Percentiles rank a stretch among this genome's conserved stretches.
These are phyloP conservation scores for Lepidium didymum DNA, from an alignment of 345 rosid genomes.

Conservation along the genomic window DNA sequence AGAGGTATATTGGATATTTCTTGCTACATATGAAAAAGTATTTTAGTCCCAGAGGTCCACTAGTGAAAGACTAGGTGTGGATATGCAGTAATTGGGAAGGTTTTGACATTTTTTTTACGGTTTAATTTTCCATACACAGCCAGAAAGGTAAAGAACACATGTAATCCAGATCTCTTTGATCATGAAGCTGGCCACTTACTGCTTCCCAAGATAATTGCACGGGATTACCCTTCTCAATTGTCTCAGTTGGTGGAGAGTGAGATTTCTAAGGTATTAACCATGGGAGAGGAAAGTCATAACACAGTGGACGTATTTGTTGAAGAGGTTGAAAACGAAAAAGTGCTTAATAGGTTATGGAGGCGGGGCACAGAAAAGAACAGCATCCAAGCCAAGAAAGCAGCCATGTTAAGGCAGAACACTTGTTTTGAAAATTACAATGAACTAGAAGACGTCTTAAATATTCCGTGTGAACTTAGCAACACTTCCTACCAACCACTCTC, in stretches of 20 bases:
- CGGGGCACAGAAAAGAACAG: slow-evolving; percentile 30
- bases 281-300: slow-evolving; percentile 38
- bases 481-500: slow-evolving; percentile 41
- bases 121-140: slow-evolving; percentile 33
- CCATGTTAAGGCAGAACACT: slow-evolving; percentile 57
- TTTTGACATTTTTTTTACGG: slow-evolving; percentile 1
- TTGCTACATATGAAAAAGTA: background rate
- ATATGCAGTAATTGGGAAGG: background rate
- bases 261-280: slow-evolving; percentile 37
- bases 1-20: slow-evolving; percentile 41
- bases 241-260: slow-evolving; percentile 74
- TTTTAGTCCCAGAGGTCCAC: background rate
- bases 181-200: slow-evolving; percentile 49
- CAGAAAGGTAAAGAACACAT: slow-evolving; percentile 20
- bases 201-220: slow-evolving; percentile 59
- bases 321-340: slow-evolving; percentile 36
- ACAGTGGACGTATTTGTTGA: slow-evolving; percentile 32
- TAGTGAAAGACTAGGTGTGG: background rate
- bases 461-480: slow-evolving; percentile 30
- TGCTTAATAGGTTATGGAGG: slow-evolving; percentile 29
- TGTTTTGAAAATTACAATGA: slow-evolving; percentile 40
- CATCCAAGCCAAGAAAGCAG: slow-evolving; percentile 68
- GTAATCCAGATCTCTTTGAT: slow-evolving; percentile 39
- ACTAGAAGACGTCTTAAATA: slow-evolving; percentile 28
- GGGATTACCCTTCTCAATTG: slow-evolving; percentile 65